Evolutionary conservation across 2,329 filamentous ascomycete species (phyloP).

Genomic region (Lasiodiplodia citricola): DNA sequence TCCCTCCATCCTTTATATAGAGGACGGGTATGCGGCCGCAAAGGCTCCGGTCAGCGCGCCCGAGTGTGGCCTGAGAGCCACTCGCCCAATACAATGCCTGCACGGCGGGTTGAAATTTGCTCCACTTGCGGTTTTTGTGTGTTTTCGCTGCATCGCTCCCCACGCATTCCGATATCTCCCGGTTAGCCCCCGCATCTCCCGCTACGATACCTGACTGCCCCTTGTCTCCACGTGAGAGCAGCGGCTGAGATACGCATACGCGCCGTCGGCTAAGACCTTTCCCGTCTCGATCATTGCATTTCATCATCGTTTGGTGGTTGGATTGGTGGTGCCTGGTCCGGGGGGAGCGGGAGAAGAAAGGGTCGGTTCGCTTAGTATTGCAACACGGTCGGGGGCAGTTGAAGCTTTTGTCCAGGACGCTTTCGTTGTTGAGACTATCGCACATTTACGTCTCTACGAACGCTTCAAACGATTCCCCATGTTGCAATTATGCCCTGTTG

Average conservation of each 20-base stretch:
- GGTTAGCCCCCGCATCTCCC: not conserved
- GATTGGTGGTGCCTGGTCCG: not conserved
- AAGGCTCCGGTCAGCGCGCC: not conserved
- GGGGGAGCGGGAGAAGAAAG: not conserved
- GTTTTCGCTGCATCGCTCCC: slow-evolving; percentile 11
- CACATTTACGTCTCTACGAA: not conserved
- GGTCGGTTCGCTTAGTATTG: not conserved
- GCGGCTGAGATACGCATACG: not conserved
- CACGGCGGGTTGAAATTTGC: not conserved
- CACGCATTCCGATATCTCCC: slow-evolving; percentile 17
- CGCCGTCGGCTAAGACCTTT: not conserved
- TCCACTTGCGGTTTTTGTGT: slow-evolving; percentile 3
- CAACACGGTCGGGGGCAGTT: not conserved
- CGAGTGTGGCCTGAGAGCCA: slow-evolving; percentile 14
- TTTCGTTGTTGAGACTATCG: not conserved
- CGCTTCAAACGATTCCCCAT: not conserved
- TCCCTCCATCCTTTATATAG: slow-evolving; percentile 4
- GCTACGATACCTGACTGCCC: not conserved
- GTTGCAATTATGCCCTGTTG: not conserved
- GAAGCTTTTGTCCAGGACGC: not conserved
- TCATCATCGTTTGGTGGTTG: not conserved
- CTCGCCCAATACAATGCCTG: not conserved
- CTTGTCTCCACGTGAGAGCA: not conserved
- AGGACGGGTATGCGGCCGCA: not conserved
- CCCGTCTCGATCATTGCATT: not conserved